Conservation (phyloP, 1,139 yeast species). For the Yamadazyma spencermartinsiae region DNA sequence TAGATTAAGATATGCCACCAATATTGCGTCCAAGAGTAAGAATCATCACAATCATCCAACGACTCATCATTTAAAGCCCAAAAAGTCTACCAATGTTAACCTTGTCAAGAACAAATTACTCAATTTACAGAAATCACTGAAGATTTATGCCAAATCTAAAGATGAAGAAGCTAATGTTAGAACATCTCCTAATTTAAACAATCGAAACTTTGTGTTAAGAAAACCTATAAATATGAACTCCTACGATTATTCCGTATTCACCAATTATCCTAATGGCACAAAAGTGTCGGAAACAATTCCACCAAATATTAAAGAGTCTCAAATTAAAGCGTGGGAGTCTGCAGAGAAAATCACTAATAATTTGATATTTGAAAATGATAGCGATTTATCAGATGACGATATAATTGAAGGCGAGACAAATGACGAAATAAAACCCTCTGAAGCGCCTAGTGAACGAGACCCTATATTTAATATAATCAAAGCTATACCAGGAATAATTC, state of each 20-base stretch:
- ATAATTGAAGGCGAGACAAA: constrained; percentile 22
- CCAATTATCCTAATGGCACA: constrained; percentile 21
- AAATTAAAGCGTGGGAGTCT: constrained; percentile 49
- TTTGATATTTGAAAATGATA: constrained; percentile 36
- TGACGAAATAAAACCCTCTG: constrained; percentile 12
- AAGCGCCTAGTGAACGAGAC: constrained; percentile 1
- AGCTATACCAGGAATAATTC: constrained; percentile 45
- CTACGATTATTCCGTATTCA: constrained; percentile 28
- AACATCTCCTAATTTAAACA: constrained; percentile 7
- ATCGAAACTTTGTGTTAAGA: constrained; percentile 17
- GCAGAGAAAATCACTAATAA: constrained; percentile 42
- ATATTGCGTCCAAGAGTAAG: constrained; percentile 12
- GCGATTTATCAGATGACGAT: constrained; percentile 27
- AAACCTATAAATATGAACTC: constrained; percentile 22
- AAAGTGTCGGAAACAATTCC: constrained; percentile 23
- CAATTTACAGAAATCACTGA: constrained; percentile 30
- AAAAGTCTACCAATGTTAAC: constrained; percentile 23
- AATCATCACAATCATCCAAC: constrained; percentile 7
- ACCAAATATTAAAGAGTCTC: constrained; percentile 35
- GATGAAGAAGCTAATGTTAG: constrained; percentile 9
- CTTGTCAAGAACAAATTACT: constrained; percentile 30
- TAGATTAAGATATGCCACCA: constrained; percentile 11
- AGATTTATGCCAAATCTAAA: constrained; percentile 14
- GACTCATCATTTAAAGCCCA: constrained; percentile 14
- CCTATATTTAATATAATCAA: constrained; percentile 15